Percentiles rank a stretch among this genome's conserved stretches.
Evolutionary conservation across 23 red algal species (phyloP).

Genomic region (Gracilaria vermiculophylla): DNA sequence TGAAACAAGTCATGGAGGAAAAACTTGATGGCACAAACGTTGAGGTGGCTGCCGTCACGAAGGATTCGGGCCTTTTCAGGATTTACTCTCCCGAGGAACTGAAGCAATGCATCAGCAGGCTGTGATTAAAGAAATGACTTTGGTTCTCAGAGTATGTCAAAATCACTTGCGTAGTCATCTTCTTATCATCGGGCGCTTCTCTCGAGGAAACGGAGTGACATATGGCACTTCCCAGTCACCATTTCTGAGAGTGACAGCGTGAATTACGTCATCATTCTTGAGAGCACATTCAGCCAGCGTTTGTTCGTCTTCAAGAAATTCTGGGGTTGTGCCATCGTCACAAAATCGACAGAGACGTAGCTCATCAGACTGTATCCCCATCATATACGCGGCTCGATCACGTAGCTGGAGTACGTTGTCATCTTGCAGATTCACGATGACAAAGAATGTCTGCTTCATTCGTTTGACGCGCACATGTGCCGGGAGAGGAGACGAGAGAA

Average conservation of each 20-base stretch:
- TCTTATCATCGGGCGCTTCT: not conserved
- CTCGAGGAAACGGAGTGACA: not conserved
- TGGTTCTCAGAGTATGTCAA: not conserved
- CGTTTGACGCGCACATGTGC: slow-evolving; percentile 46
- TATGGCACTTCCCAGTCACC: slow-evolving; percentile 36
- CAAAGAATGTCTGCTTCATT: slow-evolving; percentile 25
- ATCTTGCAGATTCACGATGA: slow-evolving; percentile 13
- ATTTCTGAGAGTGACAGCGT: not conserved
- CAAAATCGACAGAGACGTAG: slow-evolving; percentile 26
- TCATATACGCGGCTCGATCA: not conserved
- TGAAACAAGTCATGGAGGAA: slow-evolving; percentile 96
- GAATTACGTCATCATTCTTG: slow-evolving; percentile 26
- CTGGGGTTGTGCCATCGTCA: not conserved
- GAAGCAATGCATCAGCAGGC: slow-evolving; percentile 76
- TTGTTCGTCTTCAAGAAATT: slow-evolving; percentile 27
- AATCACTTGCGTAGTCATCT: not conserved
- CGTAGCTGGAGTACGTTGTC: slow-evolving; percentile 26
- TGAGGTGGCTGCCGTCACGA: slow-evolving; percentile 84
- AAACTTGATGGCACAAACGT: slow-evolving; percentile 91
- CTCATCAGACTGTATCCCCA: slow-evolving; percentile 5
- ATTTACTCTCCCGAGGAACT: slow-evolving; percentile 83
- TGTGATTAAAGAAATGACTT: slow-evolving; percentile 1
- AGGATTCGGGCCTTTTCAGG: slow-evolving; percentile 50
- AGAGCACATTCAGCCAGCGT: slow-evolving; percentile 1
- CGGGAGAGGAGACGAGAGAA: not conserved